A percentile compares a stretch with the other conserved stretches of the same genome.
phyloP scores from a whole-genome alignment of 805 yeast species.

The Hanseniaspora thailandica region DNA sequence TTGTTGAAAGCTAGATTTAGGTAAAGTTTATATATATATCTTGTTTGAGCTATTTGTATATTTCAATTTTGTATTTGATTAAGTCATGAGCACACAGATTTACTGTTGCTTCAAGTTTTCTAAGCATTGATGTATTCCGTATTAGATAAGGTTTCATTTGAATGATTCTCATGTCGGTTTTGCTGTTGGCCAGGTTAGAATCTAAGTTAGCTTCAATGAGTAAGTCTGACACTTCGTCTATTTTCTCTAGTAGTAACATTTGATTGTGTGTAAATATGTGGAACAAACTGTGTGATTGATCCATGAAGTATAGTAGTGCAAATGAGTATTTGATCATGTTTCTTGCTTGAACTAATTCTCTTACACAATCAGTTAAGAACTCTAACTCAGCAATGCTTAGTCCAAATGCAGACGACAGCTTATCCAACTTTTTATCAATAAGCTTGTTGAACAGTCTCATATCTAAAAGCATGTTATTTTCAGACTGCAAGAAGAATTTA shows the following conservation, averaged over 20 bases:
- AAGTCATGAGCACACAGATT: conserved; percentile 5
- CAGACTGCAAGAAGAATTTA: conserved; percentile 63
- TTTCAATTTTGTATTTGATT: neutral
- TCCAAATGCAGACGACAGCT: conserved; percentile 51
- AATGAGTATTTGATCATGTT: conserved; percentile 83
- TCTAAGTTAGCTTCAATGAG: conserved; percentile 36
- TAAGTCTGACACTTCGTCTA: conserved; percentile 55
- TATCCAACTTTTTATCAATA: conserved; percentile 51
- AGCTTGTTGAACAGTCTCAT: conserved; percentile 42
- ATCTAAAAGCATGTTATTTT: conserved; percentile 64
- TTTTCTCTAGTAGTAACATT: conserved; percentile 48
- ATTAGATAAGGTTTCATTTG: conserved; percentile 6
- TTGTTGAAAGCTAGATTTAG: conserved; percentile 73
- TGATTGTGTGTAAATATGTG: conserved; percentile 63
- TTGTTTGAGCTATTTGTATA: neutral
- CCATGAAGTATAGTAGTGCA: conserved; percentile 62
- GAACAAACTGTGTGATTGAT: conserved; percentile 39
- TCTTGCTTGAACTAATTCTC: conserved; percentile 54
- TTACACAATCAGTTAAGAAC: conserved; percentile 63
- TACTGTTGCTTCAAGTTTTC: neutral
- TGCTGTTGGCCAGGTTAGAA: conserved; percentile 27
- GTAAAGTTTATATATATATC: conserved; percentile 26
- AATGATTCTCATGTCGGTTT: conserved; percentile 19
- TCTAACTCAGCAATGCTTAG: conserved; percentile 82
- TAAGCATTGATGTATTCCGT: conserved; percentile 1